Conservation (phyloP, 1,284 basidiomycete genomes). For the Puccinia novopanici region DNA sequence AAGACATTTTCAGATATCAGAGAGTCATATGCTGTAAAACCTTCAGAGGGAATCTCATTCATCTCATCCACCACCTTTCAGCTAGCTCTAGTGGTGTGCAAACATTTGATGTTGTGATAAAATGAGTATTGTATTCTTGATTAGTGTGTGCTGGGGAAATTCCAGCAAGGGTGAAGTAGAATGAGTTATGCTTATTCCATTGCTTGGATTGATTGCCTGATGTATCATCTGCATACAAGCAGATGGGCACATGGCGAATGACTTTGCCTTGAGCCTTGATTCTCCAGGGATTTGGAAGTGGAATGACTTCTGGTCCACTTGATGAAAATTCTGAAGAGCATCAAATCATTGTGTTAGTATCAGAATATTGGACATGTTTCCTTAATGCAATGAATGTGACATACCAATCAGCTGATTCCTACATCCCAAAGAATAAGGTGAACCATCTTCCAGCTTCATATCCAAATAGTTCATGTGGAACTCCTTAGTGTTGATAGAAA, state of each 20-base stretch:
- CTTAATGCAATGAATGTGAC: too few species aligned
- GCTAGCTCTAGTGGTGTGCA: not conserved
- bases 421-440: not conserved
- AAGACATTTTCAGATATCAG: not conserved
- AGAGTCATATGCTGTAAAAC: not conserved
- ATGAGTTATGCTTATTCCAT: constrained; percentile 63
- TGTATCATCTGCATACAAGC: constrained; percentile 63
- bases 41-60: not conserved
- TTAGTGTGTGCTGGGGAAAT: constrained; percentile 56
- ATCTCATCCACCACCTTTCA: not conserved
- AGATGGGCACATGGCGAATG: constrained; percentile 57
- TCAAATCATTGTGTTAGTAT: too few species aligned
- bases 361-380: too few species aligned
- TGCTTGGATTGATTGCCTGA: constrained; percentile 63
- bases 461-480: not conserved
- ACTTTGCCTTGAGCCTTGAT: not conserved
- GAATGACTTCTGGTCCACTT: too few species aligned
- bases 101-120: constrained; percentile 60
- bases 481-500: not conserved
- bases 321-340: too few species aligned
- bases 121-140: constrained; percentile 60
- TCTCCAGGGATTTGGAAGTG: not conserved
- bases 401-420: not conserved
- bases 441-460: not conserved
- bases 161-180: constrained; percentile 59